Conservation (phyloP, 1,284 basidiomycete species). For the Leccinum subrobustum region DNA sequence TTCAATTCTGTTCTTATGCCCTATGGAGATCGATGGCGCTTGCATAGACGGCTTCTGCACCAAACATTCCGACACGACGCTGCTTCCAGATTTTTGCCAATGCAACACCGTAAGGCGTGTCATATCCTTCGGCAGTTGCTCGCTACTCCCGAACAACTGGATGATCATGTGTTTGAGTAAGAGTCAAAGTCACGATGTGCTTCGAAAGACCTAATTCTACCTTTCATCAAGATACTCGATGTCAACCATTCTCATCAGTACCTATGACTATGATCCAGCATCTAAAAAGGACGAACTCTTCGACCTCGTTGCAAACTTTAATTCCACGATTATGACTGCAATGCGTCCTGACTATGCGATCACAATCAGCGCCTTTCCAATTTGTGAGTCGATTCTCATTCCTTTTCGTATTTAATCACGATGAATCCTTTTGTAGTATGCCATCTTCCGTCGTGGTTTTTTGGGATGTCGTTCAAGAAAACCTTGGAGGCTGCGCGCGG, state of each 20-base stretch:
- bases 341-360: conserved; percentile 8
- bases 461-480: conserved; percentile 8
- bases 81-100: background rate
- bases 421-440: background rate
- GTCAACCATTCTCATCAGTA: conserved; percentile 15
- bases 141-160: background rate
- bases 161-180: conserved; percentile 10
- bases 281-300: background rate
- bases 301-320: background rate
- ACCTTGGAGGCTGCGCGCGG: background rate
- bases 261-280: conserved; percentile 9
- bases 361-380: background rate
- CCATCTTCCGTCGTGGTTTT: conserved; percentile 13
- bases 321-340: background rate
- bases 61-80: background rate
- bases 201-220: background rate
- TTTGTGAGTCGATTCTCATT: background rate
- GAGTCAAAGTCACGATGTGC: background rate
- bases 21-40: background rate
- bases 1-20: background rate
- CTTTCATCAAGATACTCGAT: background rate
- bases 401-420: background rate
- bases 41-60: background rate
- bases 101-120: background rate
- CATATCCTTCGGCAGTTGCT: background rate